Percentiles rank a stretch among this genome's conserved stretches.
Conservation (phyloP, 306 rosid species). For the Astragalus membranaceus region DNA sequence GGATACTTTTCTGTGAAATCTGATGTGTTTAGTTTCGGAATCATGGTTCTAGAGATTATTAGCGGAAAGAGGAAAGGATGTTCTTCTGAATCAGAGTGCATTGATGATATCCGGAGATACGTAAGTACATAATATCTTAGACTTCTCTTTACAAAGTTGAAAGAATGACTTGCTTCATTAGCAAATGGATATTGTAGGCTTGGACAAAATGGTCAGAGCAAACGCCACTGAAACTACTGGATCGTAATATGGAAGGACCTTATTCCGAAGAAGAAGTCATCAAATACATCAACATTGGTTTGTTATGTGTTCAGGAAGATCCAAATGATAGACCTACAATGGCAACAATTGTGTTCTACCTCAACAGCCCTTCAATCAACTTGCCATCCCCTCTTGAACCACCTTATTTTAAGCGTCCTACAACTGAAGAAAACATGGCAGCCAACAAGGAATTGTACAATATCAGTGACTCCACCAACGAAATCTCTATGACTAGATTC, state of each 20-base stretch:
- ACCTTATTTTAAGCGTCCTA: neutral
- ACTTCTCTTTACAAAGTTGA: neutral
- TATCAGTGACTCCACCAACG: constrained; percentile 9
- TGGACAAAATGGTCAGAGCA: constrained; percentile 35
- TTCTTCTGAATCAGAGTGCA: neutral
- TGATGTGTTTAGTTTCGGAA: constrained; percentile 27
- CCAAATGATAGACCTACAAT: constrained; percentile 38
- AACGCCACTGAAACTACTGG: constrained; percentile 27
- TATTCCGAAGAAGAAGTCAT: constrained; percentile 24
- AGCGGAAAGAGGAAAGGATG: constrained; percentile 20
- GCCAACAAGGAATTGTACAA: neutral
- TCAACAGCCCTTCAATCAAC: constrained; percentile 20
- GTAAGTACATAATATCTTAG: constrained; percentile 9
- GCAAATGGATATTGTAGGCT: constrained; percentile 16
- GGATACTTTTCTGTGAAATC: constrained; percentile 32
- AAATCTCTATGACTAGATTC: constrained; percentile 10
- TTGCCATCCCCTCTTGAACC: constrained; percentile 26
- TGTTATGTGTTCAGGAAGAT: constrained; percentile 41
- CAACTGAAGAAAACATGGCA: neutral
- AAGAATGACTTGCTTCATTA: neutral
- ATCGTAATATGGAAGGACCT: constrained; percentile 11
- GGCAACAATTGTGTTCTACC: constrained; percentile 15
- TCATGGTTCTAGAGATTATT: constrained; percentile 32
- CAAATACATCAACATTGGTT: constrained; percentile 35
- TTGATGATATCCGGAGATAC: constrained; percentile 3